These are phyloP conservation scores for Fusarium graminum DNA, from an alignment of 2,329 filamentous ascomycete species.

Conservation along the genomic window DNA sequence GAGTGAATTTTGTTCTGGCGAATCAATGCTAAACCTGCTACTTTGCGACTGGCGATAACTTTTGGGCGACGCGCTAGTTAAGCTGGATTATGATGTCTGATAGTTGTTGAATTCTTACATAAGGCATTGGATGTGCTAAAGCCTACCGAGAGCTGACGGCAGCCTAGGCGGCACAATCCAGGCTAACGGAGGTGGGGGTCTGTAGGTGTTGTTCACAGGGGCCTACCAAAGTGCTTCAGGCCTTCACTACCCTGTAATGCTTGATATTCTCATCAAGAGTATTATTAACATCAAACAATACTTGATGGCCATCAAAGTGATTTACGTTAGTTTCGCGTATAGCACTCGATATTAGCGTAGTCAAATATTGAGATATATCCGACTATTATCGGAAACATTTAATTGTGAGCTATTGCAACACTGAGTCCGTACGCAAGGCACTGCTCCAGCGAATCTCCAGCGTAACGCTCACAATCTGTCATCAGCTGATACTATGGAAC, in stretches of 20 bases:
- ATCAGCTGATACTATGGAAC: constrained; percentile 23
- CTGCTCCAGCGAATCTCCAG: neutral
- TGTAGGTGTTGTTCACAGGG: neutral
- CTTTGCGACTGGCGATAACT: constrained; percentile 29
- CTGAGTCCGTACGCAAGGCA: constrained; percentile 20
- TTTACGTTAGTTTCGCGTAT: neutral
- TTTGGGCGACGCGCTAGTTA: constrained; percentile 24
- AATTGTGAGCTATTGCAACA: neutral
- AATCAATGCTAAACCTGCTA: neutral
- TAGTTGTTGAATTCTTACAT: constrained; percentile 29
- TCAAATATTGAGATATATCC: too few species aligned
- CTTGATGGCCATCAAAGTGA: neutral
- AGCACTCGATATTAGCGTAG: too few species aligned
- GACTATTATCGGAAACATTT: too few species aligned
- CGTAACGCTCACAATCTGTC: neutral
- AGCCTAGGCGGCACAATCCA: too few species aligned
- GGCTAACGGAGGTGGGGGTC: neutral
- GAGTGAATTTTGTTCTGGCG: neutral
- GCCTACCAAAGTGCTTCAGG: neutral
- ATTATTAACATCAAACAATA: neutral
- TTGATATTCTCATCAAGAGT: neutral
- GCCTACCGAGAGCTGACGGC: neutral
- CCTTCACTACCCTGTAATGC: too few species aligned
- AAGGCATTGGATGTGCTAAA: constrained; percentile 9
- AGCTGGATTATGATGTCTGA: constrained; percentile 30